phyloP scores from a whole-genome alignment of 176 grass and related monocot species.

The Thalia dealbata region DNA sequence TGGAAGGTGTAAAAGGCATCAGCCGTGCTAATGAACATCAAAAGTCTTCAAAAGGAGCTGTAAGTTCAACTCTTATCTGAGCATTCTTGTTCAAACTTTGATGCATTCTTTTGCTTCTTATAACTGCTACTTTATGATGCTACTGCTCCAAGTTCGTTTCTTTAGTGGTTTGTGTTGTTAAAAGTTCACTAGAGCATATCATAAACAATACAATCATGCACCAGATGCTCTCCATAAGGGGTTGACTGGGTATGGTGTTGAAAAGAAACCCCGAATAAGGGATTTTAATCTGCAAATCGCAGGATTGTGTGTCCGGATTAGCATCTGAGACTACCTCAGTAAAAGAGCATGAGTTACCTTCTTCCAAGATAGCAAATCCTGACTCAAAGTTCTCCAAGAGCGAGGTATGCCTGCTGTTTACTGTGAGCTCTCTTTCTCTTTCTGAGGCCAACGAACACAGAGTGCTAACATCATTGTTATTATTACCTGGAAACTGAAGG shows the following conservation, averaged over 20 bases:
- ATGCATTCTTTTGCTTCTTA: neutral
- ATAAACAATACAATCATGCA: too few species aligned
- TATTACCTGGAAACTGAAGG: neutral
- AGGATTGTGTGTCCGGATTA: neutral
- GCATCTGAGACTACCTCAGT: neutral
- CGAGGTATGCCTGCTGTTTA: neutral
- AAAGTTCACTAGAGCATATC: too few species aligned
- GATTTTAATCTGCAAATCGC: too few species aligned
- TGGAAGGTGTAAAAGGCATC: neutral
- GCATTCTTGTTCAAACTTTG: neutral
- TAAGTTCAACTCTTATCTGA: conserved; percentile 9
- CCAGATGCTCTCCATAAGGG: too few species aligned
- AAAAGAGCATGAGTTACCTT: neutral
- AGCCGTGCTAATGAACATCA: neutral
- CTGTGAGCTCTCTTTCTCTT: neutral
- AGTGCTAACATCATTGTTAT: neutral
- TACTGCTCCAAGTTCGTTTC: neutral
- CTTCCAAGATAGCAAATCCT: too few species aligned
- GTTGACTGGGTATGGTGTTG: too few species aligned
- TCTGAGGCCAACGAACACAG: conserved; percentile 1
- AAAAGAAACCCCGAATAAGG: too few species aligned
- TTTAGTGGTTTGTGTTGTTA: neutral
- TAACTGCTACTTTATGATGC: neutral
- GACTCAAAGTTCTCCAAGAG: neutral
- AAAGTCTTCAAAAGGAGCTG: neutral